Percentiles rank a stretch among this genome's conserved stretches.
These are phyloP conservation scores for Spergularia azorica DNA, from an alignment of 179 eudicot genomes.

Conservation along the genomic window DNA sequence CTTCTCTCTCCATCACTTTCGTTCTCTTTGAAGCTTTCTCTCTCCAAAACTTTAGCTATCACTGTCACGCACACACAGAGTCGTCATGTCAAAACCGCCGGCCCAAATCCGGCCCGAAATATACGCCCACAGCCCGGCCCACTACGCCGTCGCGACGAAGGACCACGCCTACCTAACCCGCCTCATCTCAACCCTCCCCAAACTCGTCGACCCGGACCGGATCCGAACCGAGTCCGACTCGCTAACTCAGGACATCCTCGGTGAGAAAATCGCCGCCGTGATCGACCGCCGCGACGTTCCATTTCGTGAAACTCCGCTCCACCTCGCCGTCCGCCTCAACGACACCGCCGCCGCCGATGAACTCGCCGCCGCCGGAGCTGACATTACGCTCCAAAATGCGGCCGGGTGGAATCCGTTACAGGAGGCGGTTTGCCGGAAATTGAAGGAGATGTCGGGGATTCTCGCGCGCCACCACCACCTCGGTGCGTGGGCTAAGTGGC, in stretches of 20 bases:
- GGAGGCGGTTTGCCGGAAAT: slow-evolving; percentile 67
- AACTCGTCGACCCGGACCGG: slow-evolving; percentile 46
- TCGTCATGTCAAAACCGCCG: slow-evolving; percentile 54
- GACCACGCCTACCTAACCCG: slow-evolving; percentile 57
- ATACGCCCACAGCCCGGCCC: slow-evolving; percentile 73
- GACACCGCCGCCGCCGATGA: slow-evolving; percentile 50
- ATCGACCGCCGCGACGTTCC: slow-evolving; percentile 83
- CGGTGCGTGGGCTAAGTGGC: slow-evolving; percentile 88
- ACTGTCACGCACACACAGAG: not conserved
- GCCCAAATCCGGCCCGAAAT: slow-evolving; percentile 48
- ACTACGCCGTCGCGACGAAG: slow-evolving; percentile 55
- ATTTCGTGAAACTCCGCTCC: slow-evolving; percentile 67
- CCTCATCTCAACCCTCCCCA: slow-evolving; percentile 58
- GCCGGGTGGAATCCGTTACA: slow-evolving; percentile 89
- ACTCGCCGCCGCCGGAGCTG: slow-evolving; percentile 76
- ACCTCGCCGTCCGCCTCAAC: slow-evolving; percentile 74
- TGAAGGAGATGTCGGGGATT: slow-evolving; percentile 44
- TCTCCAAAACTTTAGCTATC: not conserved
- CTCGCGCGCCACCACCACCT: slow-evolving; percentile 71
- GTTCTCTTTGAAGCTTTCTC: not conserved
- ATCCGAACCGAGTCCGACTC: slow-evolving; percentile 65
- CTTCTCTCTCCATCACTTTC: not conserved
- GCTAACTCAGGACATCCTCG: slow-evolving; percentile 43
- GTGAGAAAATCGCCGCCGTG: slow-evolving; percentile 54
- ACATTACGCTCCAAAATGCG: slow-evolving; percentile 75